Percentiles rank a stretch among this genome's conserved stretches.
These are phyloP conservation scores for Kuraishia molischiana DNA, from an alignment of 805 yeast genomes.

Conservation along the genomic window DNA sequence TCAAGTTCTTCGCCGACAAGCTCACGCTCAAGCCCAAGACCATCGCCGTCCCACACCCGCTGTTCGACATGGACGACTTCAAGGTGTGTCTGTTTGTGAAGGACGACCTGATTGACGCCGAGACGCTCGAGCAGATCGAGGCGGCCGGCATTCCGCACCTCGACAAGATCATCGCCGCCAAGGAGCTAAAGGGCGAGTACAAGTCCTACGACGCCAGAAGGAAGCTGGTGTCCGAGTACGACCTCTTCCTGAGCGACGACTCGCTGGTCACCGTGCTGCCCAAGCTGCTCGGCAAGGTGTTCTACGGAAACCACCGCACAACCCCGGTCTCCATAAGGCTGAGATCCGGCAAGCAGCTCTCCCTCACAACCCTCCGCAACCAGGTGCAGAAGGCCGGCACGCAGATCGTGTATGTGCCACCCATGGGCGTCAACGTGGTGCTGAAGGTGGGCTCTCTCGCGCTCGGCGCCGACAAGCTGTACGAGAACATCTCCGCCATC, in stretches of 20 bases:
- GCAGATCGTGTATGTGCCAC: slow-evolving; percentile 54
- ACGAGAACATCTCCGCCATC: slow-evolving; percentile 51
- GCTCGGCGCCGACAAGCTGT: slow-evolving; percentile 37
- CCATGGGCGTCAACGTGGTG: slow-evolving; percentile 62
- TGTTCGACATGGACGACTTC: slow-evolving; percentile 33
- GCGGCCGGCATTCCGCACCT: slow-evolving; percentile 34
- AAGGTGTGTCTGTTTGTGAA: slow-evolving; percentile 60
- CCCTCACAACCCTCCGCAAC: slow-evolving; percentile 41
- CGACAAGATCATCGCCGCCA: slow-evolving; percentile 52
- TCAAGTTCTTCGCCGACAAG: slow-evolving; percentile 53
- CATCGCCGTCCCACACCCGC: slow-evolving; percentile 36
- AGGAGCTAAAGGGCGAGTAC: slow-evolving; percentile 73
- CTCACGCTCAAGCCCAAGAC: slow-evolving; percentile 47
- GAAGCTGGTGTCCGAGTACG: slow-evolving; percentile 56
- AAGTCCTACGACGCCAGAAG: slow-evolving; percentile 87
- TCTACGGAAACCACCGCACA: slow-evolving; percentile 48
- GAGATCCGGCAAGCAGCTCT: slow-evolving; percentile 24
- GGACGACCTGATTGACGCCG: slow-evolving; percentile 43
- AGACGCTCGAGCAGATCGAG: slow-evolving; percentile 35
- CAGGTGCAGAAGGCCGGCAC: slow-evolving; percentile 49
- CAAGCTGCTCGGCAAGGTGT: slow-evolving; percentile 69
- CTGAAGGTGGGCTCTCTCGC: slow-evolving; percentile 55
- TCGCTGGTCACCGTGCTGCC: slow-evolving; percentile 75
- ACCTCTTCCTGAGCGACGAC: slow-evolving; percentile 79
- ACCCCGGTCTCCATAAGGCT: slow-evolving; percentile 60